These are phyloP conservation scores for Pestalotiopsis sp. DNA, from an alignment of 2,329 filamentous ascomycete genomes.

Conservation along the genomic window DNA sequence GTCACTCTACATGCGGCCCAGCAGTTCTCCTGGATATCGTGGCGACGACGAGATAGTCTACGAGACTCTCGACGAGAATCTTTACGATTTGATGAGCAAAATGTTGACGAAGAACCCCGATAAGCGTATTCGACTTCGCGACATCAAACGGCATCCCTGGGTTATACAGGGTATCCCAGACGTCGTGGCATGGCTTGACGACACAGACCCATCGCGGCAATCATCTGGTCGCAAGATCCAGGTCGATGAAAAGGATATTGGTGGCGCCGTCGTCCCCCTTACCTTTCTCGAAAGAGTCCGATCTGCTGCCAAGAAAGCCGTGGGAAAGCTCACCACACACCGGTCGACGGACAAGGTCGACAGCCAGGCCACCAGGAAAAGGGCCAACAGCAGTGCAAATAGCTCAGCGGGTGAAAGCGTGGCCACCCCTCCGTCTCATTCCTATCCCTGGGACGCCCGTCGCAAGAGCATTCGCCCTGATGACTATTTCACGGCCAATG, in stretches of 20 bases:
- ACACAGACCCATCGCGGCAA: slow-evolving; percentile 82
- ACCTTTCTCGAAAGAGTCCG: slow-evolving; percentile 84
- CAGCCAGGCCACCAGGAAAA: slow-evolving; percentile 49
- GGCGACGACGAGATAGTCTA: slow-evolving; percentile 80
- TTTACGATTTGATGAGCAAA: slow-evolving; percentile 76
- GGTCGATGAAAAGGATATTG: slow-evolving; percentile 88
- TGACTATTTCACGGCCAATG: slow-evolving; percentile 58
- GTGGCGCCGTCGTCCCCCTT: slow-evolving; percentile 85
- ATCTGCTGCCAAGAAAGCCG: slow-evolving; percentile 72
- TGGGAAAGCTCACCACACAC: slow-evolving; percentile 66
- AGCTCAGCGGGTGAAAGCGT: slow-evolving; percentile 64
- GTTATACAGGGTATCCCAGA: slow-evolving; percentile 78
- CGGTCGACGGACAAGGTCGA: slow-evolving; percentile 58
- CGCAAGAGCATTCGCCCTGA: slow-evolving; percentile 57
- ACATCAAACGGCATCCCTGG: slow-evolving; percentile 95
- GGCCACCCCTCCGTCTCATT: slow-evolving; percentile 48
- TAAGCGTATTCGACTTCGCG: slow-evolving; percentile 83
- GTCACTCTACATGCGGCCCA: slow-evolving; percentile 59
- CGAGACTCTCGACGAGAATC: slow-evolving; percentile 79
- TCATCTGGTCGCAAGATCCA: slow-evolving; percentile 85
- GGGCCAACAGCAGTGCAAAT: slow-evolving; percentile 64
- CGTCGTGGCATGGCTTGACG: slow-evolving; percentile 82
- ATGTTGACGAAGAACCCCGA: slow-evolving; percentile 89
- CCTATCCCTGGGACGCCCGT: slow-evolving; percentile 55
- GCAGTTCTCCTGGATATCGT: slow-evolving; percentile 67